These are phyloP conservation scores for Geum urbanum DNA, from an alignment of 306 rosid genomes.

Conservation along the genomic window DNA sequence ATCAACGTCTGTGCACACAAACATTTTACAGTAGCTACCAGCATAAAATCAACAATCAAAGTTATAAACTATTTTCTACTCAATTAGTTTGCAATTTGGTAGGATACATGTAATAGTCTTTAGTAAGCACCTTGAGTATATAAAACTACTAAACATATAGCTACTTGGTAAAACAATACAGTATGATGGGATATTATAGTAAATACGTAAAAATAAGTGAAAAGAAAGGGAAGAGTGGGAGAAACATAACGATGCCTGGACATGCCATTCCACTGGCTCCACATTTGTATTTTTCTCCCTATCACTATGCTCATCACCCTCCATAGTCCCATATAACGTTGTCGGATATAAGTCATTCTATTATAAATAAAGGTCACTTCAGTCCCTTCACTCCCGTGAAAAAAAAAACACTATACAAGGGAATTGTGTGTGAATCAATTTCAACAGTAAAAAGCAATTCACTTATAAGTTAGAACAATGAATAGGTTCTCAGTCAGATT, in stretches of 20 bases:
- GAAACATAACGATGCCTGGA: neutral
- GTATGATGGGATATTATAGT: neutral
- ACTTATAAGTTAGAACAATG: too few species aligned
- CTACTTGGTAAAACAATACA: neutral
- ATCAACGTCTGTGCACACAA: neutral
- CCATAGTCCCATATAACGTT: neutral
- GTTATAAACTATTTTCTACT: neutral
- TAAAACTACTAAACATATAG: neutral
- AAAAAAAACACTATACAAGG: neutral
- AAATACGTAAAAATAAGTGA: neutral
- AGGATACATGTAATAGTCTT: neutral
- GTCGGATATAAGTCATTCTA: neutral
- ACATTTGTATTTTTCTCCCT: neutral
- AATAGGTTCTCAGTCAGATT: too few species aligned
- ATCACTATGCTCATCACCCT: neutral
- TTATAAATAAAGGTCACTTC: neutral
- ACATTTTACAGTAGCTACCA: neutral
- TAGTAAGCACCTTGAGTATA: neutral
- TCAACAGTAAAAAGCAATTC: too few species aligned
- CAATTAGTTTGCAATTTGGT: neutral
- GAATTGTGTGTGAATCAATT: neutral
- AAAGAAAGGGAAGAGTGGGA: neutral
- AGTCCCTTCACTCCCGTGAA: neutral
- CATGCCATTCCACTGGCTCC: neutral
- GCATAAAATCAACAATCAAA: neutral